phyloP scores from a whole-genome alignment of 169 alveolate genomes.

The Pseudocohnilembus persalinus region DNA sequence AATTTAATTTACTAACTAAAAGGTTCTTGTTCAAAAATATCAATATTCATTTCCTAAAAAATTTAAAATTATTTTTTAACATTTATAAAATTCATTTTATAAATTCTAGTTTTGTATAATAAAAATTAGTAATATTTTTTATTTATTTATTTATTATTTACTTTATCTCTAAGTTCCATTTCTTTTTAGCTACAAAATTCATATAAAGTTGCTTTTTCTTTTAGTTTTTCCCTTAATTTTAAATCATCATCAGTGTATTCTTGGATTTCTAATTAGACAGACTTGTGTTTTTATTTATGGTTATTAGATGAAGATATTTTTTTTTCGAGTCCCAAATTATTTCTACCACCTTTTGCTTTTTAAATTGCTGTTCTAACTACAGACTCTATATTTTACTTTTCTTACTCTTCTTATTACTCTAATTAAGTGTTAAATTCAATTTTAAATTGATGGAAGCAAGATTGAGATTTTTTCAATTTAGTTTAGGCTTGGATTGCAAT shows the following conservation, averaged over 20 bases:
- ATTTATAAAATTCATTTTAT: too few species aligned
- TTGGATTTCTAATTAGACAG: constrained; percentile 1
- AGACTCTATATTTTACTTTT: too few species aligned
- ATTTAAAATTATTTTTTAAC: too few species aligned
- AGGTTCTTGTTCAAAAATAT: constrained; percentile 18
- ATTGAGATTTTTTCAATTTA: background rate
- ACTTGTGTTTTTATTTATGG: background rate
- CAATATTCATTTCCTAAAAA: background rate
- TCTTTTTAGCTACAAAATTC: constrained; percentile 17
- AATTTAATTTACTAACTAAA: background rate
- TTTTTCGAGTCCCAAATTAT: background rate
- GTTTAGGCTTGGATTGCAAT: background rate
- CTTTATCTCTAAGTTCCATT: background rate
- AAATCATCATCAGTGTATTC: background rate
- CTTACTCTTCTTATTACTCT: background rate
- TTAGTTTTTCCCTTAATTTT: background rate
- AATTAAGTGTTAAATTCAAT: background rate
- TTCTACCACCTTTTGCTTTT: background rate
- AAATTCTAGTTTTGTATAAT: too few species aligned
- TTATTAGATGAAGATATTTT: background rate
- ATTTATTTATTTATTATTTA: too few species aligned
- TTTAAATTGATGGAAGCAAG: background rate
- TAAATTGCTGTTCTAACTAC: background rate
- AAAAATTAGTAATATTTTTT: too few species aligned
- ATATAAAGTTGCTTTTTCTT: background rate